A percentile compares a stretch with the other conserved stretches of the same genome.
phyloP scores from a whole-genome alignment of 257 asterid species.

The Misopates orontium region DNA sequence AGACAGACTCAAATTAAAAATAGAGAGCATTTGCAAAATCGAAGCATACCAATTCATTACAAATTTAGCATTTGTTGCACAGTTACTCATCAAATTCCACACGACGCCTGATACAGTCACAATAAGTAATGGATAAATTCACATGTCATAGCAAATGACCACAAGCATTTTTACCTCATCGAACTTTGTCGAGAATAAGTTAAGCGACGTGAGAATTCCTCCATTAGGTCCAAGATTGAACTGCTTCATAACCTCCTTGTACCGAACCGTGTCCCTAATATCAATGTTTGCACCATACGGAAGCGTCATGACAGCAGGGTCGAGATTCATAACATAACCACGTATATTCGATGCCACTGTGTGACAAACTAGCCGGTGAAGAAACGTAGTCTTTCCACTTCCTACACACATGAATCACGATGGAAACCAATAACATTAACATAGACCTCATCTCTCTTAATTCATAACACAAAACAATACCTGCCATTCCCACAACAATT shows the following conservation, averaged over 20 bases:
- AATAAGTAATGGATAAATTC: too few relatives aligned
- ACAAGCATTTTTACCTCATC: slow-evolving; percentile 98
- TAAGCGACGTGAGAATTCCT: slow-evolving; percentile 90
- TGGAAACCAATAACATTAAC: background rate
- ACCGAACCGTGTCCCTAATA: slow-evolving; percentile 85
- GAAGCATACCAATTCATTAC: too few relatives aligned
- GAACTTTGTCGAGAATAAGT: slow-evolving; percentile 82
- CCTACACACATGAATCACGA: slow-evolving; percentile 44
- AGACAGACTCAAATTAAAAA: too few relatives aligned
- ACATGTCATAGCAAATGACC: too few relatives aligned
- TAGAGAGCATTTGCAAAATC: too few relatives aligned
- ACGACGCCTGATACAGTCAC: too few relatives aligned
- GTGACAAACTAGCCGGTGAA: slow-evolving; percentile 78
- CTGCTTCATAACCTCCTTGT: slow-evolving; percentile 98
- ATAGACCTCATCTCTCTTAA: too few relatives aligned
- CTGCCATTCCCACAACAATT: slow-evolving; percentile 98
- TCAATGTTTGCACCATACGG: slow-evolving; percentile 95
- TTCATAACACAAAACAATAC: slow-evolving; percentile 34
- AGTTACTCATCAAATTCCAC: too few relatives aligned
- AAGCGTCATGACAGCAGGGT: slow-evolving; percentile 90
- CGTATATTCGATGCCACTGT: slow-evolving; percentile 71
- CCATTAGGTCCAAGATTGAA: slow-evolving; percentile 98
- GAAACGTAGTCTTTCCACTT: slow-evolving; percentile 93
- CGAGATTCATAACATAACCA: slow-evolving; percentile 92
- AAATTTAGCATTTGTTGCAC: too few relatives aligned